Evolutionary conservation across 2,329 filamentous ascomycete species (phyloP).

Genomic region (Cercospora sp.): DNA sequence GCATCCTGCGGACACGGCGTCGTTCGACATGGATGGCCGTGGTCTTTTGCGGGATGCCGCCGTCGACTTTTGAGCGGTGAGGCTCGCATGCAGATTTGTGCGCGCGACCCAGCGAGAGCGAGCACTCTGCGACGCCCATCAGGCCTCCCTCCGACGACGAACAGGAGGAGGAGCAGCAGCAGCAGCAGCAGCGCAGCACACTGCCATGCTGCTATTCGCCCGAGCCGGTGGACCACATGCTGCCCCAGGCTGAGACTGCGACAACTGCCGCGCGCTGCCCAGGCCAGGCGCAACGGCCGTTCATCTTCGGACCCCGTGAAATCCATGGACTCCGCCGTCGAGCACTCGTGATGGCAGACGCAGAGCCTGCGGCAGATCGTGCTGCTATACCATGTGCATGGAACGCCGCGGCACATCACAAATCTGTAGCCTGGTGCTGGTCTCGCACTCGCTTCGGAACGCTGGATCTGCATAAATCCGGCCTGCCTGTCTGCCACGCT

Average conservation of each 20-base stretch:
- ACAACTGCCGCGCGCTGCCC: neutral
- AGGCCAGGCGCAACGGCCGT: neutral
- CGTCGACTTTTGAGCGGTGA: neutral
- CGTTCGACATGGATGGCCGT: neutral
- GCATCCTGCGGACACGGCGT: neutral
- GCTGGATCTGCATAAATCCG: neutral
- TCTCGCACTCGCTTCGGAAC: neutral
- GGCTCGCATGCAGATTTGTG: neutral
- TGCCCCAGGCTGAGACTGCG: neutral
- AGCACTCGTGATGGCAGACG: neutral
- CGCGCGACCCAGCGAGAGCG: too few species aligned
- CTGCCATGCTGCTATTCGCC: neutral
- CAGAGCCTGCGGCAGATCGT: neutral
- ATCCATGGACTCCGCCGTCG: neutral
- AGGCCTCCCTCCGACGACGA: neutral
- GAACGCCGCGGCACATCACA: slow-evolving; percentile 11
- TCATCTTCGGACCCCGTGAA: neutral
- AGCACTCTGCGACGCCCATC: neutral
- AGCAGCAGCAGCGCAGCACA: neutral
- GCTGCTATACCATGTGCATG: slow-evolving; percentile 9
- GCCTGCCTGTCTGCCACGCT: neutral
- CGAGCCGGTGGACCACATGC: neutral
- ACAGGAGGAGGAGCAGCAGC: neutral
- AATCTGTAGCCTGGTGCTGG: neutral
- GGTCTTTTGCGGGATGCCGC: neutral